Evolutionary conservation across 345 rosid genomes (phyloP).

Genomic region (Salix brachista): DNA sequence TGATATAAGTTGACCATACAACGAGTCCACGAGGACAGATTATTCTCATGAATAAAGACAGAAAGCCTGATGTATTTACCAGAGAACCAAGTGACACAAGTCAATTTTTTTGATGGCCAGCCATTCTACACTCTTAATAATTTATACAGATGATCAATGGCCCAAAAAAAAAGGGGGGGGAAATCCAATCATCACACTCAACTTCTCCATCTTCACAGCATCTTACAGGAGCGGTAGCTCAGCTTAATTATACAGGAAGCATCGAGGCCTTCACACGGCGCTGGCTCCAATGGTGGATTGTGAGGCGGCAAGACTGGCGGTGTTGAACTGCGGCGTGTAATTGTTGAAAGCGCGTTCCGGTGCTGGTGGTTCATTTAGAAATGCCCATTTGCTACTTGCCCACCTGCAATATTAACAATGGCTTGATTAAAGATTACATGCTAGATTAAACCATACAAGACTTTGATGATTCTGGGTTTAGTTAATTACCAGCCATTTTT

Average conservation of each 20-base stretch:
- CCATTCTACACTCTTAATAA: too few species aligned
- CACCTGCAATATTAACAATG: conserved; percentile 45
- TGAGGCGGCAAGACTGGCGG: conserved; percentile 35
- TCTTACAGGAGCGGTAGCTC: background rate
- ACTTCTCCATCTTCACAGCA: too few species aligned
- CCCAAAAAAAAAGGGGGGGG: too few species aligned
- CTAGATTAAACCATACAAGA: background rate
- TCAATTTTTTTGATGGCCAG: too few species aligned
- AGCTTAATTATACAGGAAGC: background rate
- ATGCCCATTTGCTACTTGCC: conserved; percentile 76
- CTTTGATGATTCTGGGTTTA: background rate
- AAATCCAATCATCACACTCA: too few species aligned
- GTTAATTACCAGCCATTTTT: conserved; percentile 48
- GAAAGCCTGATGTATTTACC: too few species aligned
- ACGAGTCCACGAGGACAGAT: too few species aligned
- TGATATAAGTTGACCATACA: too few species aligned
- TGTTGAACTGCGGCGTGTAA: conserved; percentile 57
- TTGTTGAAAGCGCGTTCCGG: conserved; percentile 40
- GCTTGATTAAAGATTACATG: background rate
- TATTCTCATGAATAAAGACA: too few species aligned
- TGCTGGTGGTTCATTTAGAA: conserved; percentile 74
- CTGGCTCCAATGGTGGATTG: conserved; percentile 19
- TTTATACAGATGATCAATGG: too few species aligned
- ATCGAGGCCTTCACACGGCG: background rate
- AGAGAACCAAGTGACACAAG: too few species aligned